These are phyloP conservation scores for Candolleomyces eurysporus DNA, from an alignment of 768 basidiomycete genomes.

Conservation along the genomic window DNA sequence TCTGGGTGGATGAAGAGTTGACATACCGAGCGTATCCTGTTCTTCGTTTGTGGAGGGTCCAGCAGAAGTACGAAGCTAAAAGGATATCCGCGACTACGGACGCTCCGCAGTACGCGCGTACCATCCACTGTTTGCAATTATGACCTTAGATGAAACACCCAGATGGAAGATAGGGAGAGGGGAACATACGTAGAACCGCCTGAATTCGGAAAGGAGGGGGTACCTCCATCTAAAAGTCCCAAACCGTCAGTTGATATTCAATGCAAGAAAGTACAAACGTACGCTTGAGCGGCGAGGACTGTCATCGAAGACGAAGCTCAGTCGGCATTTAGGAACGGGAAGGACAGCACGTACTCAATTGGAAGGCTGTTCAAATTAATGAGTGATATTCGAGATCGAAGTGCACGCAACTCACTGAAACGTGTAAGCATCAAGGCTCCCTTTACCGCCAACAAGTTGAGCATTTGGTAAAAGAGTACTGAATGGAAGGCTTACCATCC, in stretches of 20 bases:
- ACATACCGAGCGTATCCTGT: slow-evolving; percentile 5
- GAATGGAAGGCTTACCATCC: not conserved
- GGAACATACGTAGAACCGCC: not conserved
- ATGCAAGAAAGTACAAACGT: not conserved
- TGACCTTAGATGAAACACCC: not conserved
- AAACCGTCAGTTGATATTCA: not conserved
- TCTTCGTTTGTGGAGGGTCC: slow-evolving; percentile 2
- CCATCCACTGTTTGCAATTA: slow-evolving; percentile 4
- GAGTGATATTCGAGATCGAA: not conserved
- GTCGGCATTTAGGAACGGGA: not conserved
- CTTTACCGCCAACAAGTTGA: not conserved
- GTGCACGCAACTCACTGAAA: not conserved
- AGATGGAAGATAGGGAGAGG: too few relatives aligned
- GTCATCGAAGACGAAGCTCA: not conserved
- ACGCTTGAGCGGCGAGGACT: slow-evolving; percentile 5
- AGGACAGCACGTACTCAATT: not conserved
- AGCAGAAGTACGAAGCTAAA: slow-evolving; percentile 4
- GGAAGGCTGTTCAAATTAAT: not conserved
- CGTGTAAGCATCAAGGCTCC: slow-evolving; percentile 1
- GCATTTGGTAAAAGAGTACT: not conserved
- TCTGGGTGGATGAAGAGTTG: not conserved
- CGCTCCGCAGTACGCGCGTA: slow-evolving; percentile 8
- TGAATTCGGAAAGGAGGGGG: slow-evolving; percentile 2
- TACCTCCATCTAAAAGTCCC: not conserved
- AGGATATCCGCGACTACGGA: slow-evolving; percentile 6